Base-by-base conservation (phyloP, 805 yeast genomes). In the Teunomyces funiuensis region DNA sequence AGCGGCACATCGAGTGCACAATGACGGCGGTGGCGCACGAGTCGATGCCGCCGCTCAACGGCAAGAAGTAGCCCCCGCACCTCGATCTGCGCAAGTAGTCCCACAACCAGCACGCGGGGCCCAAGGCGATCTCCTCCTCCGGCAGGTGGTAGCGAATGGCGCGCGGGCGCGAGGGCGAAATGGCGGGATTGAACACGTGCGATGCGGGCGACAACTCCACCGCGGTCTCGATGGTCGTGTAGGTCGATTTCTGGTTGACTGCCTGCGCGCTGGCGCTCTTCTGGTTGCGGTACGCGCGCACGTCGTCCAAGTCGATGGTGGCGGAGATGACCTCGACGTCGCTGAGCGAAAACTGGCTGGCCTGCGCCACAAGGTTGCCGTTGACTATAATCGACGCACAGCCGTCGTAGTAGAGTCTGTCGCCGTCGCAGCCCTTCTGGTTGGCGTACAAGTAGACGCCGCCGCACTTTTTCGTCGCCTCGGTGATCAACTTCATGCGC, bases 61-160 rank as follows among this genome's bases (percentile, higher is more conserved):
- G 98, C 34, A 93, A 70, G 64, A 93, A 95, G 60, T 75, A 93
- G 0, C 99, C 99, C 0, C 89, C 88, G 39, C 93, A 86, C 50
- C 79, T 80, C 52, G 95, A 88, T 49, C 99, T 77, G 61, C 99
- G 79, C 44, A 93, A 73, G 57, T 93, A 93, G 63, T 93, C 99
- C 99, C 99, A 93, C 49, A 93, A 65, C 99, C 99, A 93, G 62
- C 99, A 93, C 0, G 99, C 99, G 0, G 99, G 99, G 0, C 99
- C 99, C 33, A 87, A 70, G 0, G 98, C 97, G 50, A 93, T 91
- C 63, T 93, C 99, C 65, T 93, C 97, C 56, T 90, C 96, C 2
- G 99, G 97, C 2, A 70, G 57, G 63, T 86, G 95, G 54, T 85
- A 84, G 28, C 73, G 74, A 33, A 84, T 73, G 4, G 68, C 71